These are phyloP conservation scores for Aspergillus sergii DNA, from an alignment of 2,329 filamentous ascomycete genomes.

Conservation along the genomic window DNA sequence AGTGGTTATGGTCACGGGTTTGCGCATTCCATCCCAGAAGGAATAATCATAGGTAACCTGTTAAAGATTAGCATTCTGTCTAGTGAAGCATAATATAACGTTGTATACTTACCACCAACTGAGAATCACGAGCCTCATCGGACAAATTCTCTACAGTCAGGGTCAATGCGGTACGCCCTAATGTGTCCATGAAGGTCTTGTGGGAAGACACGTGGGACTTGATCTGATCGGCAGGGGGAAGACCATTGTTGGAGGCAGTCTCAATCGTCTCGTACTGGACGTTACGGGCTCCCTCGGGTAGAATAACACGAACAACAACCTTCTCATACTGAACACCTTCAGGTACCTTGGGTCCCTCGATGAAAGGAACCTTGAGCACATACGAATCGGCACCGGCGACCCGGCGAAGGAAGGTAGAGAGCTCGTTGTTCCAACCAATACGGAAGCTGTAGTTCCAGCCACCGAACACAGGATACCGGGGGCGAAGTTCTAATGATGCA, in stretches of 20 bases:
- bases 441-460: slow-evolving; percentile 98
- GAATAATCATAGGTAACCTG: slow-evolving; percentile 83
- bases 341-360: slow-evolving; percentile 83
- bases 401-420: slow-evolving; percentile 73
- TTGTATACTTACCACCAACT: slow-evolving; percentile 63
- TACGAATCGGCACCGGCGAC: slow-evolving; percentile 67
- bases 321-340: slow-evolving; percentile 87
- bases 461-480: slow-evolving; percentile 93
- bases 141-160: slow-evolving; percentile 84
- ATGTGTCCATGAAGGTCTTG: slow-evolving; percentile 90
- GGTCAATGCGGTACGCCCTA: slow-evolving; percentile 80
- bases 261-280: slow-evolving; percentile 69
- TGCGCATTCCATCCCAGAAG: slow-evolving; percentile 72
- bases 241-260: slow-evolving; percentile 64
- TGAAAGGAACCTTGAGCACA: slow-evolving; percentile 85
- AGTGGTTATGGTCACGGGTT: slow-evolving; percentile 79
- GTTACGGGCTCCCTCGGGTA: slow-evolving; percentile 84
- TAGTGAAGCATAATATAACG: neutral
- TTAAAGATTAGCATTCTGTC: neutral
- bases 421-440: slow-evolving; percentile 90
- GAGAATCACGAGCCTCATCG: slow-evolving; percentile 83
- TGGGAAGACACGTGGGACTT: slow-evolving; percentile 65
- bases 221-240: slow-evolving; percentile 62
- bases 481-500: slow-evolving; percentile 85
- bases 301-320: slow-evolving; percentile 76